Percentiles rank a stretch among this genome's conserved stretches.
phyloP scores from a whole-genome alignment of 352 stramenopile genomes.

The Sclerospora graminicola region DNA sequence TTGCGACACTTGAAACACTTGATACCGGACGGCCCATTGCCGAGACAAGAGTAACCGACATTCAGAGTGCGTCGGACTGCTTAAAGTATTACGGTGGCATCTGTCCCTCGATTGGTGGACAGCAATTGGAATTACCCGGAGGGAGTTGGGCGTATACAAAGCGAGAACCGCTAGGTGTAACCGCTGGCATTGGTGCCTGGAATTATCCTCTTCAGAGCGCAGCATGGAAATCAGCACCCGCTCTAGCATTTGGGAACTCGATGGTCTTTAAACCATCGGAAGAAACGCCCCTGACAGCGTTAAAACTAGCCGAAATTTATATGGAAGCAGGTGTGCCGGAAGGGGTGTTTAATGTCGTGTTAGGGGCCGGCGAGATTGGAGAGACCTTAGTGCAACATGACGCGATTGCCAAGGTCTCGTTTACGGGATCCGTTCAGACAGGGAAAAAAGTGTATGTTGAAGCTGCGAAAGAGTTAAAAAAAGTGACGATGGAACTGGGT shows the following conservation, averaged over 20 bases:
- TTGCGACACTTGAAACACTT: constrained; percentile 64
- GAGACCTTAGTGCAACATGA: constrained; percentile 42
- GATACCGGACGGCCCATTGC: constrained; percentile 70
- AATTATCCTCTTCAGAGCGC: constrained; percentile 79
- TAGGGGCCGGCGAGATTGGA: constrained; percentile 51
- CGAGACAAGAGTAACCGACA: constrained; percentile 61
- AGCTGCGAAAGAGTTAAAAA: constrained; percentile 73
- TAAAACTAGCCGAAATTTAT: constrained; percentile 60
- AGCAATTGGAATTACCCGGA: constrained; percentile 52
- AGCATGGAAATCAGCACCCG: constrained; percentile 68
- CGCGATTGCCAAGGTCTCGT: constrained; percentile 67
- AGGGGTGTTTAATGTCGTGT: constrained; percentile 73
- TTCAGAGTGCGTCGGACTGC: constrained; percentile 63
- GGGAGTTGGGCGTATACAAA: constrained; percentile 74
- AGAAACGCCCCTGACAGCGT: constrained; percentile 70
- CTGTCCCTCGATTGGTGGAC: constrained; percentile 47
- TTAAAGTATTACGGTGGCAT: constrained; percentile 74
- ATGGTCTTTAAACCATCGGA: constrained; percentile 90
- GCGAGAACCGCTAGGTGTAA: constrained; percentile 61
- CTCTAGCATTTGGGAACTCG: constrained; percentile 82
- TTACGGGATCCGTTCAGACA: constrained; percentile 74
- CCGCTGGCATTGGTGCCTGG: constrained; percentile 68
- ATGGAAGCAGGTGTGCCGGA: constrained; percentile 56
- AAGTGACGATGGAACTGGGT: constrained; percentile 85
- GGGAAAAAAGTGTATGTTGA: constrained; percentile 59